These are phyloP conservation scores for Paraphaeosphaeria minitans DNA, from an alignment of 2,329 filamentous ascomycete genomes.

Conservation along the genomic window DNA sequence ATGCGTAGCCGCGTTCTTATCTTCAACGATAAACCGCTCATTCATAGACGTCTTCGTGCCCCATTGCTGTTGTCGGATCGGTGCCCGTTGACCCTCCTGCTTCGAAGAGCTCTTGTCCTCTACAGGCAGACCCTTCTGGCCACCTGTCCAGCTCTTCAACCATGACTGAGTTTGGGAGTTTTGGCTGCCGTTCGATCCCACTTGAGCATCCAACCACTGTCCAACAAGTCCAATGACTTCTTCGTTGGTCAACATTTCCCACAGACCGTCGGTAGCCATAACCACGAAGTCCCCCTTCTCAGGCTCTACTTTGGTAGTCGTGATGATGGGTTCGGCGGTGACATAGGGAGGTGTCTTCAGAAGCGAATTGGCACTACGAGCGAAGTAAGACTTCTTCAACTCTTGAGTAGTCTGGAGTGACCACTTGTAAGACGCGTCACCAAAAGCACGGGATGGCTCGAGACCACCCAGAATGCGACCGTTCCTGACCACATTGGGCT, in stretches of 20 bases:
- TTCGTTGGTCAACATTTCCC: constrained; percentile 99
- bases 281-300: constrained; percentile 93
- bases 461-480: constrained; percentile 90
- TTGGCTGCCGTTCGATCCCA: constrained; percentile 39
- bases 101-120: constrained; percentile 59
- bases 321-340: constrained; percentile 92
- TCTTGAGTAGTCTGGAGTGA: constrained; percentile 80
- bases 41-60: constrained; percentile 75
- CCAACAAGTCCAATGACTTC: constrained; percentile 96
- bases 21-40: constrained; percentile 88
- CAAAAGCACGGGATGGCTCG: constrained; percentile 92
- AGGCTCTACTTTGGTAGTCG: constrained; percentile 88
- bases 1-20: constrained; percentile 96
- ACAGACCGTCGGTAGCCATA: constrained; percentile 93
- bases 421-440: constrained; percentile 98
- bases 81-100: constrained; percentile 72
- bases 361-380: constrained; percentile 73
- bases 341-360: constrained; percentile 95
- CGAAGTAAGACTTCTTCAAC: constrained; percentile 86
- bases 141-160: constrained; percentile 71
- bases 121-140: constrained; percentile 70
- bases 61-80: constrained; percentile 90
- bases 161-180: constrained; percentile 60
- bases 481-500: constrained; percentile 84
- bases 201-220: constrained; percentile 90